Conservation (phyloP, 2,329 filamentous ascomycete genomes). For the Pseudogymnoascus verrucosus region DNA sequence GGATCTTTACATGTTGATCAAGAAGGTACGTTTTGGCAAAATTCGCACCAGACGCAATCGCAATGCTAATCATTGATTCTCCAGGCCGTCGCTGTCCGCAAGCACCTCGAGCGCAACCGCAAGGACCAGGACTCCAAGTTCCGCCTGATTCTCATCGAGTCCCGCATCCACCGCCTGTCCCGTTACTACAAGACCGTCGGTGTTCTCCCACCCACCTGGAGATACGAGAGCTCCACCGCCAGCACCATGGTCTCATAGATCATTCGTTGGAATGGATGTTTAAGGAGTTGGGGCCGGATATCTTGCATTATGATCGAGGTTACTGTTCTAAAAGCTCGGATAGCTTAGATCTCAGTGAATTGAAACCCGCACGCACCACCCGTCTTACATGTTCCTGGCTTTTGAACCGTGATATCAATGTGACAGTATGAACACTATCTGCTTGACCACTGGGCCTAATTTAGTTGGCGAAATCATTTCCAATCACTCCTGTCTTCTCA, state of each 20-base stretch:
- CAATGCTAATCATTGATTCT: neutral
- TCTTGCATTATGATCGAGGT: constrained; percentile 22
- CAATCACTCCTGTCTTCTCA: neutral
- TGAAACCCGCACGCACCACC: constrained; percentile 7
- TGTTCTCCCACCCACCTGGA: constrained; percentile 85
- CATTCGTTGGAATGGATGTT: constrained; percentile 18
- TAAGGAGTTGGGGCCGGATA: constrained; percentile 25
- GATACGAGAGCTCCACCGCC: constrained; percentile 97
- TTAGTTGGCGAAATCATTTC: constrained; percentile 9
- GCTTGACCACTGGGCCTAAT: neutral
- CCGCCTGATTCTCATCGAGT: constrained; percentile 99
- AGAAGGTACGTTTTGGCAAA: constrained; percentile 64
- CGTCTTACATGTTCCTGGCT: neutral
- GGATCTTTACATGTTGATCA: constrained; percentile 99
- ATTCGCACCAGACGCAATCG: constrained; percentile 17
- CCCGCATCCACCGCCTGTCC: constrained; percentile 98
- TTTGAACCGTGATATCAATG: neutral
- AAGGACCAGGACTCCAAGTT: constrained; percentile 99
- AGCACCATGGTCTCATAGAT: constrained; percentile 85
- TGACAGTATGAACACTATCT: neutral
- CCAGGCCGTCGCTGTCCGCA: constrained; percentile 93
- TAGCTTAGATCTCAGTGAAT: constrained; percentile 9
- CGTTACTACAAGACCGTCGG: constrained; percentile 98
- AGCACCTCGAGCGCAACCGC: constrained; percentile 99
- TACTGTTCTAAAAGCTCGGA: constrained; percentile 7